A percentile compares a stretch with the other conserved stretches of the same genome.
phyloP scores from a whole-genome alignment of 176 grass and related monocot species.

The Triticum urartu region DNA sequence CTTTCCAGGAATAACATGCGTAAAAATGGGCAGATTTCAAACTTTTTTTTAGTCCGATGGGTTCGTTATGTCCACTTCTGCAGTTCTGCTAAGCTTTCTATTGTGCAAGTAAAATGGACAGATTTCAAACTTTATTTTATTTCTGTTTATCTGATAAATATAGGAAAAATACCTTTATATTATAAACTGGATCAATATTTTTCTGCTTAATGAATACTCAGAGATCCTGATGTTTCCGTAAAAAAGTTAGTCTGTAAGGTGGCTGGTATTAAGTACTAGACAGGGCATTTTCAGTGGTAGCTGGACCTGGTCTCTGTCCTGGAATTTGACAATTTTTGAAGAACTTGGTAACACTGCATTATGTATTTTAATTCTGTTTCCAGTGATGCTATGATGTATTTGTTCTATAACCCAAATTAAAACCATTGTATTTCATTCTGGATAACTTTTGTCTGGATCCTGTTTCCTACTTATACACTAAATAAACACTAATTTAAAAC shows the following conservation, averaged over 20 bases:
- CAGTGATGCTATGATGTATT: background rate
- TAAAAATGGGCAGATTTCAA: slow-evolving; percentile 20
- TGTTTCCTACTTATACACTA: slow-evolving; percentile 3
- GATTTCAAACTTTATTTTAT: background rate
- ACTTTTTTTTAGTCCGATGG: slow-evolving; percentile 4
- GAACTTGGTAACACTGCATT: background rate
- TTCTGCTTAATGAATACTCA: background rate
- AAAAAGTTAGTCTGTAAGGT: background rate
- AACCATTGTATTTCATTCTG: background rate
- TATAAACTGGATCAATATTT: background rate
- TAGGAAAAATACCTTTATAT: background rate
- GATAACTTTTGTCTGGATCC: background rate
- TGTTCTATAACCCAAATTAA: background rate
- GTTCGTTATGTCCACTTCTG: background rate
- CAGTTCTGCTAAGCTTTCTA: background rate
- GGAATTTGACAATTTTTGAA: background rate
- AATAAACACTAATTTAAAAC: background rate
- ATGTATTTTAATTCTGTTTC: background rate
- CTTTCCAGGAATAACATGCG: slow-evolving; percentile 26
- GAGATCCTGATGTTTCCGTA: background rate
- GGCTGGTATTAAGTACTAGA: background rate
- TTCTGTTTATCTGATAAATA: background rate
- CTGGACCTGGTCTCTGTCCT: background rate
- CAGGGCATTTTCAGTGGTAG: background rate
- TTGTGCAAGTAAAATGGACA: background rate